Conservation (phyloP, 371 early-diverging fungal species). For the Batrachochytrium dendrobatidis region DNA sequence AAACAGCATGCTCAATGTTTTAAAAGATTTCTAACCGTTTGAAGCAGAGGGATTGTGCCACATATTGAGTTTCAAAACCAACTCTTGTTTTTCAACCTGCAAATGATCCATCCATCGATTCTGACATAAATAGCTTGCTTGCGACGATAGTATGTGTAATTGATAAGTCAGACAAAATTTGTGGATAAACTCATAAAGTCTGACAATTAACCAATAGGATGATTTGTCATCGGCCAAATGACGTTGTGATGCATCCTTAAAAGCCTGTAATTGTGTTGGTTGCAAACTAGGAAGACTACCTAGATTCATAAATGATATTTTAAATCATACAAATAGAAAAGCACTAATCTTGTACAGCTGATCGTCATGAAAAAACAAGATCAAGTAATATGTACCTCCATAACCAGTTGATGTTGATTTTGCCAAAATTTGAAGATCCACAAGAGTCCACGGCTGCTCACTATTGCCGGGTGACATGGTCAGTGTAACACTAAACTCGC, state of each 20-base stretch:
- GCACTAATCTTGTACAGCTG: background rate
- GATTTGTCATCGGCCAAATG: background rate
- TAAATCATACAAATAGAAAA: background rate
- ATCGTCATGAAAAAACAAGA: too few species aligned
- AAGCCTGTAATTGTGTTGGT: slow-evolving; percentile 12
- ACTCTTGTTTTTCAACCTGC: background rate
- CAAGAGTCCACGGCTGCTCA: background rate
- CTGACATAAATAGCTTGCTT: background rate
- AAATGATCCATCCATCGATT: background rate
- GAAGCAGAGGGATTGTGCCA: background rate
- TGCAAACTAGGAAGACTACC: slow-evolving; percentile 11
- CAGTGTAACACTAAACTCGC: slow-evolving; percentile 28
- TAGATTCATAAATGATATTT: background rate
- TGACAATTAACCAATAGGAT: background rate
- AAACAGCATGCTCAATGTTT: background rate
- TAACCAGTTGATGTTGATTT: slow-evolving; percentile 6
- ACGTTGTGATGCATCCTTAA: slow-evolving; percentile 10
- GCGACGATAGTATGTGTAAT: background rate
- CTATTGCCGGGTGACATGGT: background rate
- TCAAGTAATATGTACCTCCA: slow-evolving; percentile 10
- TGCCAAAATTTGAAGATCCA: background rate
- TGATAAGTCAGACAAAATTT: background rate
- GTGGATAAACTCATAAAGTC: background rate
- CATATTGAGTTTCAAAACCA: background rate
- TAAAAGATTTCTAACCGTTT: background rate